Percentiles rank a stretch among this genome's conserved stretches.
These are phyloP conservation scores for Catharanthus roseus DNA, from an alignment of 257 asterid genomes.

Conservation along the genomic window DNA sequence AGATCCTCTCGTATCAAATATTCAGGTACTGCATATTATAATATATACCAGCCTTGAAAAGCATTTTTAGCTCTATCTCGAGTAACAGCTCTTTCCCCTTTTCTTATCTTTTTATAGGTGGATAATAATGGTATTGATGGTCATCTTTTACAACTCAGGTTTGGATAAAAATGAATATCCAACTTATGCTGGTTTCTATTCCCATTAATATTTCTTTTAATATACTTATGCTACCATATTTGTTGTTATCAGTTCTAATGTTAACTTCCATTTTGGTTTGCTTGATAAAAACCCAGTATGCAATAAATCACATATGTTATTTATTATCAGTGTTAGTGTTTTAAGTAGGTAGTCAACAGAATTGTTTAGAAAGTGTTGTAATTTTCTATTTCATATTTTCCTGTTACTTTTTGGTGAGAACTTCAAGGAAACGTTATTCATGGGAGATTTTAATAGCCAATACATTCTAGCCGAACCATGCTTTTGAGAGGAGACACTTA, in stretches of 20 bases:
- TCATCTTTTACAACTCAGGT: slow-evolving; percentile 97
- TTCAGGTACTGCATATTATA: slow-evolving; percentile 52
- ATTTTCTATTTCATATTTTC: no score
- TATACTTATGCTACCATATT: background rate
- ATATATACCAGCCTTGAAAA: slow-evolving; percentile 16
- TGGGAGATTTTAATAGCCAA: no score
- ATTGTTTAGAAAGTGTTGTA: no score
- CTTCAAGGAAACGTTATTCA: no score
- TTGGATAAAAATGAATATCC: slow-evolving; percentile 16
- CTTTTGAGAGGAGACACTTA: no score
- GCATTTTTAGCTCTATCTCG: slow-evolving; percentile 14
- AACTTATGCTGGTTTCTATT: background rate
- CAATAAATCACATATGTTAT: background rate
- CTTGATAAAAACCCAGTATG: background rate
- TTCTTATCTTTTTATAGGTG: slow-evolving; percentile 45
- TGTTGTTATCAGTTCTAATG: background rate
- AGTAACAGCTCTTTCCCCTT: slow-evolving; percentile 1
- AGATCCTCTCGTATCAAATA: slow-evolving; percentile 77
- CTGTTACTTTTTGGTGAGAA: no score
- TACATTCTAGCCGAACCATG: no score
- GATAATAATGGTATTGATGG: slow-evolving; percentile 68
- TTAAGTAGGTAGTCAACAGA: no score
- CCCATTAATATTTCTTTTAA: background rate
- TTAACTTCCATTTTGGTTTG: background rate
- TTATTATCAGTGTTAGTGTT: no score